Percentiles rank a stretch among this genome's conserved stretches.
Evolutionary conservation across 192 early-diverging fungal genomes (phyloP).

Genomic region (Coemansia sp.): DNA sequence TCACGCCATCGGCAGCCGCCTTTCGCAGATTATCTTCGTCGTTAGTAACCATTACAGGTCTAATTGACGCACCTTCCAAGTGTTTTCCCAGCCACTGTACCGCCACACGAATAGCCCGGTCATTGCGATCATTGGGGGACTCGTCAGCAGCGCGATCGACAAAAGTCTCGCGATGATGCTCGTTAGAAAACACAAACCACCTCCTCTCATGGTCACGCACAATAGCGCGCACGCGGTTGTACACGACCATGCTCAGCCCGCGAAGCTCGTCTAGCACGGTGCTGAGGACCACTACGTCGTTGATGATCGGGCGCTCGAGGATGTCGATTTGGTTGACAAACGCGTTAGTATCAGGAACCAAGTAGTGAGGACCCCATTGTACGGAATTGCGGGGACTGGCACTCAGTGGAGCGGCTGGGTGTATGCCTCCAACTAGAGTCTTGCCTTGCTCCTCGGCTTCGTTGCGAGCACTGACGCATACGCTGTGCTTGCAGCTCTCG

Average conservation of each 20-base stretch:
- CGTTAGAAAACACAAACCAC: conserved; percentile 96
- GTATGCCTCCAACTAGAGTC: neutral
- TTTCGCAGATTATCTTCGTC: conserved; percentile 84
- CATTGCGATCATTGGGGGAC: conserved; percentile 93
- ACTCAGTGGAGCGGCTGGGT: conserved; percentile 45
- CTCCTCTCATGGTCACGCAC: conserved; percentile 70
- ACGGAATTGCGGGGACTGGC: conserved; percentile 57
- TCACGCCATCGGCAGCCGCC: conserved; percentile 64
- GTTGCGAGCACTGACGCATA: conserved; percentile 26
- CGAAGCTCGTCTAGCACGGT: conserved; percentile 93
- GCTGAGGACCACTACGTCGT: conserved; percentile 89
- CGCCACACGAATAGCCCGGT: conserved; percentile 88
- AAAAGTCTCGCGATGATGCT: conserved; percentile 89
- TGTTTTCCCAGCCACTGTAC: conserved; percentile 85
- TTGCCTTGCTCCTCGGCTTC: conserved; percentile 24
- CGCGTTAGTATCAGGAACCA: conserved; percentile 97
- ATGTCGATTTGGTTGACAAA: conserved; percentile 93
- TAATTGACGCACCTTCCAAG: conserved; percentile 53
- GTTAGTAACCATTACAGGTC: conserved; percentile 81
- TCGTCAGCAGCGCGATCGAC: conserved; percentile 80
- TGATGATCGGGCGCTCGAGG: conserved; percentile 84
- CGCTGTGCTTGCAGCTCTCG: conserved; percentile 30
- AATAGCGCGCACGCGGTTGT: conserved; percentile 76
- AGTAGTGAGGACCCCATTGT: conserved; percentile 65
- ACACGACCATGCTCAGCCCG: conserved; percentile 77